A percentile compares a stretch with the other conserved stretches of the same genome.
Conservation (phyloP, 768 basidiomycete species). For the Mycena vulgaris region DNA sequence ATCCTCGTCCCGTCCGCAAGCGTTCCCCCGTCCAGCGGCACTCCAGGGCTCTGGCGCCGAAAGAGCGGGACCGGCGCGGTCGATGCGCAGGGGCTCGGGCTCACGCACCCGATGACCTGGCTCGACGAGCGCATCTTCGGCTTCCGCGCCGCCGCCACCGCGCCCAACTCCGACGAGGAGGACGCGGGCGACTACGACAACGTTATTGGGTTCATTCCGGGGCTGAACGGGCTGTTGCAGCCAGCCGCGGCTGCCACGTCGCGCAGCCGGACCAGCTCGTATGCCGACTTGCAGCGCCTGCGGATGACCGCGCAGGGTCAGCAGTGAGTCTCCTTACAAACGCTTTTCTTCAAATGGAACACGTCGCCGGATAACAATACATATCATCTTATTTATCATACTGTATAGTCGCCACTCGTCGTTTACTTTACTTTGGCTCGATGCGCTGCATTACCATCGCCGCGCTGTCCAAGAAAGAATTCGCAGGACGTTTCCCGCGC, state of each 20-base stretch:
- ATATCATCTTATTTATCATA: too few relatives aligned
- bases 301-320: constrained; percentile 26
- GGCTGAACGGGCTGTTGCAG: constrained; percentile 15
- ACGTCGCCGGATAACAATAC: too few relatives aligned
- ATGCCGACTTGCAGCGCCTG: constrained; percentile 33
- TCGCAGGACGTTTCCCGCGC: too few relatives aligned
- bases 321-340: too few relatives aligned
- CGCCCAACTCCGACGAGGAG: constrained; percentile 82
- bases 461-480: too few relatives aligned
- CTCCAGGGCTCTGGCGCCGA: constrained; percentile 82
- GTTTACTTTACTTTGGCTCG: too few relatives aligned
- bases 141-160: constrained; percentile 76
- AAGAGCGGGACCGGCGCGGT: constrained; percentile 87
- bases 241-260: constrained; percentile 2
- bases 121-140: constrained; percentile 95
- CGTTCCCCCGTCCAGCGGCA: constrained; percentile 84
- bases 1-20: constrained; percentile 89
- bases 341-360: too few relatives aligned
- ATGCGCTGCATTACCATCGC: too few relatives aligned
- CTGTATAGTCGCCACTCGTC: too few relatives aligned
- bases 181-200: constrained; percentile 96
- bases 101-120: constrained; percentile 94
- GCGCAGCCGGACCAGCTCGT: constrained; percentile 36
- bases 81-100: constrained; percentile 80
- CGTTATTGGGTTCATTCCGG: constrained; percentile 78